Evolutionary conservation across 169 alveolate genomes (phyloP).

Genomic region (Eimeria praecox): DNA sequence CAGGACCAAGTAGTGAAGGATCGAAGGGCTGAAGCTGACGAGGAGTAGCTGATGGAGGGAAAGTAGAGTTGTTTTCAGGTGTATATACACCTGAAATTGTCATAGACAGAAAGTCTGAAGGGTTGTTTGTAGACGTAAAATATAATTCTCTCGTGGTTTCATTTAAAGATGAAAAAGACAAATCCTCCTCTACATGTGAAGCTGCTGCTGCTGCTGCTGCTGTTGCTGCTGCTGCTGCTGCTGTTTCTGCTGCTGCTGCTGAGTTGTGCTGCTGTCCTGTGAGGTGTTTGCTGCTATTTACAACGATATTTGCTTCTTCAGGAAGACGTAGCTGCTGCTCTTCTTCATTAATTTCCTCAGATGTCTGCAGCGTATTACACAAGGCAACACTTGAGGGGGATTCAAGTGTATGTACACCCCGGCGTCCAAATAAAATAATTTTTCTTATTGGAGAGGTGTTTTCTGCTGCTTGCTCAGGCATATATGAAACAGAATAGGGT

Average conservation of each 20-base stretch:
- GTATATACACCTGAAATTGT: not conserved
- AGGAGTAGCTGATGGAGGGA: not conserved
- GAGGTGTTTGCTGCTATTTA: not conserved
- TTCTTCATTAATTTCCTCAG: not conserved
- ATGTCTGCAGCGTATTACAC: not conserved
- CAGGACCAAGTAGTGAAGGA: constrained; percentile 21
- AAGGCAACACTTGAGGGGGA: not conserved
- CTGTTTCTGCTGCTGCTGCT: too few species aligned
- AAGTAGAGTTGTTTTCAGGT: not conserved
- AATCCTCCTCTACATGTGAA: not conserved
- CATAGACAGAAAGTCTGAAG: not conserved
- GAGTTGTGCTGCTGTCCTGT: not conserved
- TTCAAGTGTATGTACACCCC: not conserved
- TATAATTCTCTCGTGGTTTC: not conserved
- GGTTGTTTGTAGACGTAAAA: not conserved
- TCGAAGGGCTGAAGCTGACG: constrained; percentile 48
- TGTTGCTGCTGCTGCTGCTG: too few species aligned
- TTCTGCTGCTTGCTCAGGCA: not conserved
- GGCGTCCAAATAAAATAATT: not conserved
- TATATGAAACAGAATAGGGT: not conserved
- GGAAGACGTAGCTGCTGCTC: not conserved
- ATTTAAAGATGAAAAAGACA: not conserved
- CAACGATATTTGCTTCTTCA: not conserved
- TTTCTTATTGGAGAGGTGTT: not conserved
- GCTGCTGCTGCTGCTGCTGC: too few species aligned